Evolutionary conservation across 2,329 filamentous ascomycete species (phyloP), one percentile per base, ranked within the genome.

Genomic region (Fusarium sp.): DNA sequence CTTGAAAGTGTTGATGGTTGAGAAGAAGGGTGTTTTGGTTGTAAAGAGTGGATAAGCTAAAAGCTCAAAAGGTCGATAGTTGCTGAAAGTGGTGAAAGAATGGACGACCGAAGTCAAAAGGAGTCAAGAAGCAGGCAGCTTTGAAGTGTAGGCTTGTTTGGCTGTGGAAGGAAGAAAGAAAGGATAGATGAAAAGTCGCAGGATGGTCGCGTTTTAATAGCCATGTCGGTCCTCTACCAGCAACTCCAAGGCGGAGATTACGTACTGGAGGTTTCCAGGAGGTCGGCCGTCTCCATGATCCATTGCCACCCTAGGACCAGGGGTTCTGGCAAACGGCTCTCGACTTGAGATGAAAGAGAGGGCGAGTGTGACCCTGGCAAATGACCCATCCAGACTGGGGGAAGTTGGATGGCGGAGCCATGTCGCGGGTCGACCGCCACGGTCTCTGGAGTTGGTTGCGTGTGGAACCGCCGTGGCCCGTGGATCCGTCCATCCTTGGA

Each of bases 31-130:
- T 52, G 48, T 11, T 30, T 52, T 52, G 25, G 61, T 68, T 59
- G 56, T 74, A 77, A 78, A 76, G 77, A 78, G 67, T 73, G 76
- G 57, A 66, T 78, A 78, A 77, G 73, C 77, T 69, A 62, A 35
- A 71, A 74, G 78, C 78, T 78, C 72, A 79, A 80, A 74, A 72
- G 65, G 70, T 68, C 72, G 64, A 62, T 59, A 50, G 74, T 70
- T 73, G 70, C 78, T 77, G 75, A 80, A 70, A 73, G 76, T 77
- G 68, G 73, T 78, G 66, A 79, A 88, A 87, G 87, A 89, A 83
- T 88, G 87, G 87, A 89, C 87, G 87, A 89, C 87, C 87, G 86
- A 87, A 84, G 86, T 88, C 87, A 88, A 84, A 76, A 71, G 52
- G 84, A 84, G 83, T 84, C 81, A 83, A 52, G 83, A 78, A 78